Base-by-base conservation (phyloP, 106 monocot species). In the Platanthera zijinensis region DNA sequence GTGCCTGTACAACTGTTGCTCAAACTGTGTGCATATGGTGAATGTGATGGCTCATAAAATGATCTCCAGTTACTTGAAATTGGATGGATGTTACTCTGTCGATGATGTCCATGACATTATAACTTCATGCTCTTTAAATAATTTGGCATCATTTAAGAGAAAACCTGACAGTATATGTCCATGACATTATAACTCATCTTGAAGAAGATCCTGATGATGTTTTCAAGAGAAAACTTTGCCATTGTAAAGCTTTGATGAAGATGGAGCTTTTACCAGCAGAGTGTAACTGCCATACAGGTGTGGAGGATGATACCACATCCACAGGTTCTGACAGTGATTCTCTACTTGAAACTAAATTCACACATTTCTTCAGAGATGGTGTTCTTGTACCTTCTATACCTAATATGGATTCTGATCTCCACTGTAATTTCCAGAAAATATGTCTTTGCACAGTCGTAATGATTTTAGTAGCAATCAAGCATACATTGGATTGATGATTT, bases 31-130 rank as follows among this genome's bases (percentile, higher is more conserved):
- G 76, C 73, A 85, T 72, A 64, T 51, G 28, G 6, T 93, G 22
- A 80, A 83, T 80, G 18, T 62, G 51, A 57, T 85, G 76, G 78
- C 78, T 80, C 89, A 30, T 52, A 76, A 76, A 45, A 80, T 84
- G 54, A 54, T 93, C 18, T 81, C 56, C 12, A 66, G 78, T 52
- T 77, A 59, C 75, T 89, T 80, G 84, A 79, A 85, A 64, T 77
- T 87, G 46, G 77, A 51, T 81, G 81, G 72, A 11, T 47, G 71
- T 28, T 76, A 54, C 72, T 84, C 80, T 48, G 52, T 91, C 9
- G 93, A 93, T 63, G 90, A 96, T 49, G 67, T 89, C 49, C 87
- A 96, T 76, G 89, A 89, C 72, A 39, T 86, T 73, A 57, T 93
- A 48, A 66, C 78, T 48, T 89, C 89, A 17, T 89, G 87, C 80